A percentile compares a stretch with the other conserved stretches of the same genome.
These are phyloP conservation scores for Aquilaria yunnanensis DNA, from an alignment of 345 rosid genomes.

Conservation along the genomic window DNA sequence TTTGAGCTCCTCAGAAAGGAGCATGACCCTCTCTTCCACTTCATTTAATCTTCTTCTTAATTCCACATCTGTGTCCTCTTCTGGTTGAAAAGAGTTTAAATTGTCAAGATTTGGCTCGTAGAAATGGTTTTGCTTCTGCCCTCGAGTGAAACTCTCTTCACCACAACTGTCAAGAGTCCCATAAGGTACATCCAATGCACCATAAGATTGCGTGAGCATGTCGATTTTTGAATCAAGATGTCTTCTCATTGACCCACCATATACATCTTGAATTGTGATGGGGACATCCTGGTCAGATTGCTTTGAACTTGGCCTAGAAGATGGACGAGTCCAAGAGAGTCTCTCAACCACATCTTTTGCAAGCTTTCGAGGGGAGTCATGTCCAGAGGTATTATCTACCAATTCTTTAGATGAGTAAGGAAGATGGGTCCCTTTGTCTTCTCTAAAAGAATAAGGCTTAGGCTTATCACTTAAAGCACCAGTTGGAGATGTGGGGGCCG, in stretches of 20 bases:
- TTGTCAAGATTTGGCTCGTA: slow-evolving; percentile 22
- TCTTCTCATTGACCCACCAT: slow-evolving; percentile 45
- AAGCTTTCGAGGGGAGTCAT: slow-evolving; percentile 70
- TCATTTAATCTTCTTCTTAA: slow-evolving; percentile 53
- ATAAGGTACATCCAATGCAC: slow-evolving; percentile 35
- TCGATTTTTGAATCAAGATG: slow-evolving; percentile 38
- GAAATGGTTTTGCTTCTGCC: slow-evolving; percentile 24
- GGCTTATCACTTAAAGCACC: slow-evolving; percentile 37
- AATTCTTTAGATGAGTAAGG: slow-evolving; percentile 49
- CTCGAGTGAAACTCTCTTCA: slow-evolving; percentile 29
- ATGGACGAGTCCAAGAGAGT: slow-evolving; percentile 52
- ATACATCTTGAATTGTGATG: slow-evolving; percentile 75
- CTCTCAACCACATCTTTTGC: slow-evolving; percentile 89
- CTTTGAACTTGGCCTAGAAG: slow-evolving; percentile 41
- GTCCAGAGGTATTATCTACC: slow-evolving; percentile 55
- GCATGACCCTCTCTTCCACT: slow-evolving; percentile 63
- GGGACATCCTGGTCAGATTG: slow-evolving; percentile 43
- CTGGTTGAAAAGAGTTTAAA: slow-evolving; percentile 26
- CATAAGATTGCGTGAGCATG: slow-evolving; percentile 31
- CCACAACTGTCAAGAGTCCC: slow-evolving; percentile 27
- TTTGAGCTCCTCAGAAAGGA: slow-evolving; percentile 66
- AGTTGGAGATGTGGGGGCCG: slow-evolving; percentile 67
- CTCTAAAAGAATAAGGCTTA: slow-evolving; percentile 72
- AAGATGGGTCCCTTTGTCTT: slow-evolving; percentile 42
- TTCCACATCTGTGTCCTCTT: slow-evolving; percentile 47